Evolutionary conservation across 306 rosid species (phyloP), one percentile per base, ranked within the genome.

Genomic region (Arachis stenosperma): DNA sequence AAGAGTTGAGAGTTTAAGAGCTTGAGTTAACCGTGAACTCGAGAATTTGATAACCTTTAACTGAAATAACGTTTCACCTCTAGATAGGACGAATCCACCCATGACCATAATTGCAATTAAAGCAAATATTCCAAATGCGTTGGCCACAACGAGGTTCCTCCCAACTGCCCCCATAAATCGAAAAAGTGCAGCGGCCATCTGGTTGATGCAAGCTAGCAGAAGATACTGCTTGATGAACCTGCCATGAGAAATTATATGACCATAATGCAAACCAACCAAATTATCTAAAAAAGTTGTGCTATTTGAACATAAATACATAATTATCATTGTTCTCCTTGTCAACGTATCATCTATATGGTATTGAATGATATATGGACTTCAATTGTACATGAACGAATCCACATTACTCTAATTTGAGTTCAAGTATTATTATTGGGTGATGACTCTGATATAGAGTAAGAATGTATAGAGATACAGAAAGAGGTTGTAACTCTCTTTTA

Each of bases 171-270:
- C 92, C 67, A 88, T 85, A 50, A 85, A 74, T 55, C 96, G 90
- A 79, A 93, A 93, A 64, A 93, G 77, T 61, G 80, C 94, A 7
- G 97, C 90, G 36, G 97, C 97, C 97, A 90, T 86, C 76, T 87
- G 90, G 86, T 89, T 93, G 41, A 90, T 64, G 68, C 92, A 90
- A 57, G 86, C 75, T 44, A 93, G 89, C 58, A 93, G 17, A 71
- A 93, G 47, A 72, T 65, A 84, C 79, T 93, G 98, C 74, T 86
- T 90, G 80, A 90, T 67, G 74, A 90, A 88, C 90, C 98, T 93
- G 94, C 53, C 67, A 74, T n/a, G 17, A 48, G 44, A 57, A 75
- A 37, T 50, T 52, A 58, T 52, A 58, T 55, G 13, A 51, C 67
- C 65, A 77, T 29, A 75, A 46, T 51, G 29, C 11, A 33, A 37